A percentile compares a stretch with the other conserved stretches of the same genome.
Evolutionary conservation across 2,329 filamentous ascomycete genomes (phyloP).

Genomic region (Simplicillium aogashimaense): DNA sequence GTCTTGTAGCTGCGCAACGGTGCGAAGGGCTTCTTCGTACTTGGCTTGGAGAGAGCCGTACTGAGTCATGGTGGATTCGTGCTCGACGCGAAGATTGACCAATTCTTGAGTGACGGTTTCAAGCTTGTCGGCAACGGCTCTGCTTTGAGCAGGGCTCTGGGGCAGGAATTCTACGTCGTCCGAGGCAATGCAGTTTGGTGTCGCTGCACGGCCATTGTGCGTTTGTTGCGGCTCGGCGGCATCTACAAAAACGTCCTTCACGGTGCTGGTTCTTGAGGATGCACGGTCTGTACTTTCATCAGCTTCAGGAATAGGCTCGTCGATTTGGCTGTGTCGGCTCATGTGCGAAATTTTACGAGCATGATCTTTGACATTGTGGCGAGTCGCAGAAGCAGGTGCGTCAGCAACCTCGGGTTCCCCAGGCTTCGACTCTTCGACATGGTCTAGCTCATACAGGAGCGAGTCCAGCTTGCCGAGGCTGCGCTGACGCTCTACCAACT

Average conservation of each 20-base stretch:
- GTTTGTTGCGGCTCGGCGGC: too few relatives aligned
- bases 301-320: conserved; percentile 44
- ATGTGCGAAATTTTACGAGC: conserved; percentile 44
- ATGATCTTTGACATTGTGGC: conserved; percentile 34
- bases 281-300: conserved; percentile 29
- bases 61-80: conserved; percentile 73
- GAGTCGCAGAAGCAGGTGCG: too few relatives aligned
- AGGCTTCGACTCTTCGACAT: conserved; percentile 51
- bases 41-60: conserved; percentile 75
- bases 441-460: conserved; percentile 80
- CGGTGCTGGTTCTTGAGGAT: conserved; percentile 18
- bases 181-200: conserved; percentile 1
- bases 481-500: conserved; percentile 89
- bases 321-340: conserved; percentile 42
- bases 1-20: conserved; percentile 78
- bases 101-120: conserved; percentile 88
- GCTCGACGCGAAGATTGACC: conserved; percentile 79
- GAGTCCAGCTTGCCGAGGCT: conserved; percentile 93
- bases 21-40: conserved; percentile 80
- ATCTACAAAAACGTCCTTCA: conserved; percentile 20
- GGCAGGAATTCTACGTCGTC: conserved; percentile 31
- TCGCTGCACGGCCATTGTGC: too few relatives aligned
- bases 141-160: conserved; percentile 68
- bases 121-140: conserved; percentile 84
- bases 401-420: conserved; percentile 21